Evolutionary conservation across 2,329 filamentous ascomycete species (phyloP).

Genomic region (Aspergillus sp.): DNA sequence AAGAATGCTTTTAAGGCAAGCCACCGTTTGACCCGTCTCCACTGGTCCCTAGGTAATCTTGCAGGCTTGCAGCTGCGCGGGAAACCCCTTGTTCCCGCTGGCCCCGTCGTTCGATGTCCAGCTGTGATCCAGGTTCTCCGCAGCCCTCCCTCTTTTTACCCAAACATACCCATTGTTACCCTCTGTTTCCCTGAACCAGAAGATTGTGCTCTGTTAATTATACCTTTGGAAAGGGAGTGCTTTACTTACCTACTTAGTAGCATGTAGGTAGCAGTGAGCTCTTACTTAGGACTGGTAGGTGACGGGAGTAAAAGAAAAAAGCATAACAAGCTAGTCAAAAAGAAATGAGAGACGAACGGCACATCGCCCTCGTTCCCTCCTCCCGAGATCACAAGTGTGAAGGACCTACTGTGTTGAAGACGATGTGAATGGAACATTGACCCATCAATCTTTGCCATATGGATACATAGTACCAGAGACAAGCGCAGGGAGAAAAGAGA

Average conservation of each 20-base stretch:
- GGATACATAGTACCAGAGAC: background rate
- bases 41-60: conserved; percentile 33
- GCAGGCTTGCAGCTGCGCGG: conserved; percentile 24
- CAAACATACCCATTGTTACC: background rate
- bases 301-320: too few species aligned
- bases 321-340: too few species aligned
- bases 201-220: too few species aligned
- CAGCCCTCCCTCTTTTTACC: background rate
- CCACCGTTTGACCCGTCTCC: conserved; percentile 24
- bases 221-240: too few species aligned
- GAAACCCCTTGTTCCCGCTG: conserved; percentile 22
- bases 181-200: too few species aligned
- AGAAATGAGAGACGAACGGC: too few species aligned
- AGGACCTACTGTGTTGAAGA: background rate
- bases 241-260: too few species aligned
- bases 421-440: background rate
- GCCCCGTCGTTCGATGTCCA: conserved; percentile 28
- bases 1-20: conserved; percentile 20
- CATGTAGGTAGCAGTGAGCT: too few species aligned
- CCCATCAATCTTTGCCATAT: background rate
- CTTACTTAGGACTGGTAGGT: too few species aligned
- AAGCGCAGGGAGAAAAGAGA: conserved; percentile 16
- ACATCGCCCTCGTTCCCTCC: too few species aligned
- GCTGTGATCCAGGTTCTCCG: conserved; percentile 2
- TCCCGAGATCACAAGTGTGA: too few species aligned